Conservation (phyloP, 495 filamentous ascomycete genomes). For the Tuber microsphaerosporum region DNA sequence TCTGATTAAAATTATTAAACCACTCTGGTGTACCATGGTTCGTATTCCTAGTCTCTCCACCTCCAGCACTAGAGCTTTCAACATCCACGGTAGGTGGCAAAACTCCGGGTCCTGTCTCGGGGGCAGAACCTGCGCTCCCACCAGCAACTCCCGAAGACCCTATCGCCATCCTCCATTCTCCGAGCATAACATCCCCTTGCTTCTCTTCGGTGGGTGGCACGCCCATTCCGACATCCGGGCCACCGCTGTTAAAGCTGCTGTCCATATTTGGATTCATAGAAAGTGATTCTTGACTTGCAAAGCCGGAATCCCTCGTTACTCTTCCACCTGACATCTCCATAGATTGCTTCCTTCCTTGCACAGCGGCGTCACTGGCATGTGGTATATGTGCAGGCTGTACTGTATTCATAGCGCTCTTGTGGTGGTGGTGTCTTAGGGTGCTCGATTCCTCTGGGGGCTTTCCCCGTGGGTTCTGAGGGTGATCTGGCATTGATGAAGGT, state of each 20-base stretch:
- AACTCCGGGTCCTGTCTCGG: constrained; percentile 25
- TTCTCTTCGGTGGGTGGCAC: constrained; percentile 1
- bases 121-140: constrained; percentile 26
- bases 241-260: constrained; percentile 23
- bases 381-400: constrained; percentile 19
- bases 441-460: constrained; percentile 33
- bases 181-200: constrained; percentile 21
- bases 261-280: constrained; percentile 5
- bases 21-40: constrained; percentile 35
- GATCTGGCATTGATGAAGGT: constrained; percentile 32
- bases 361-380: background rate
- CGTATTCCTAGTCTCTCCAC: constrained; percentile 16
- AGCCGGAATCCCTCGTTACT: background rate
- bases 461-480: constrained; percentile 24
- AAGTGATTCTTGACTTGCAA: background rate
- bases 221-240: constrained; percentile 13
- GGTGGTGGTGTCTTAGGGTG: constrained; percentile 26
- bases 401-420: constrained; percentile 28
- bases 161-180: constrained; percentile 15
- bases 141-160: constrained; percentile 17
- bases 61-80: constrained; percentile 24
- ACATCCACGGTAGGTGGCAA: constrained; percentile 25
- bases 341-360: background rate
- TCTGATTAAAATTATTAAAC: constrained; percentile 38
- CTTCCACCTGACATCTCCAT: background rate